These are phyloP conservation scores for Athelia psychrophila DNA, from an alignment of 1,284 basidiomycete species.

Conservation along the genomic window DNA sequence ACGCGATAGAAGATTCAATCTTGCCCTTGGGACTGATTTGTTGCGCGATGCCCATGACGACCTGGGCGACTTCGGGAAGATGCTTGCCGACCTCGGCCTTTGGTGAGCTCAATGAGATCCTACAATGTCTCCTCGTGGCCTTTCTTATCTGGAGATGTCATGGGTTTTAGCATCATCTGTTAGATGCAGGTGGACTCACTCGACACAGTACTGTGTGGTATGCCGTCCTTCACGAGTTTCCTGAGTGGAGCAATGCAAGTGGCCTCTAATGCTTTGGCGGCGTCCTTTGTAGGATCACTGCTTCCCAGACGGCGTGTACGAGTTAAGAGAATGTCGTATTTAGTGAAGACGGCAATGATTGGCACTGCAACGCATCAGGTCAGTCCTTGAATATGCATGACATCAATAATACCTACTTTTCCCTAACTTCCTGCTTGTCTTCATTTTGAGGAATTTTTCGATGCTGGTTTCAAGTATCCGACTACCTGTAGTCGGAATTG, in stretches of 20 bases:
- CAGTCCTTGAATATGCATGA: background rate
- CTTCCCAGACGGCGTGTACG: background rate
- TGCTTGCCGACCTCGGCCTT: background rate
- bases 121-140: background rate
- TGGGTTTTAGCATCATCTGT: background rate
- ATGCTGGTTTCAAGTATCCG: background rate
- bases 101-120: background rate
- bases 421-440: background rate
- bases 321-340: background rate
- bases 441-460: background rate
- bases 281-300: background rate
- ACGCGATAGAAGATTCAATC: conserved; percentile 34
- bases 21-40: conserved; percentile 11
- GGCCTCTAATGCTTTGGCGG: background rate
- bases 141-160: background rate
- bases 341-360: background rate
- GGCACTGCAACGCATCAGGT: background rate
- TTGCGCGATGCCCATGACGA: conserved; percentile 21
- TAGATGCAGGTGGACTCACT: background rate
- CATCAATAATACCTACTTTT: background rate
- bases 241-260: background rate
- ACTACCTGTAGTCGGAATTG: background rate
- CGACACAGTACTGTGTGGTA: background rate
- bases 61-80: conserved; percentile 9
- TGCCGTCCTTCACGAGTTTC: background rate